These are phyloP conservation scores for Lactarius akahatsu DNA, from an alignment of 768 basidiomycete genomes.

Conservation along the genomic window DNA sequence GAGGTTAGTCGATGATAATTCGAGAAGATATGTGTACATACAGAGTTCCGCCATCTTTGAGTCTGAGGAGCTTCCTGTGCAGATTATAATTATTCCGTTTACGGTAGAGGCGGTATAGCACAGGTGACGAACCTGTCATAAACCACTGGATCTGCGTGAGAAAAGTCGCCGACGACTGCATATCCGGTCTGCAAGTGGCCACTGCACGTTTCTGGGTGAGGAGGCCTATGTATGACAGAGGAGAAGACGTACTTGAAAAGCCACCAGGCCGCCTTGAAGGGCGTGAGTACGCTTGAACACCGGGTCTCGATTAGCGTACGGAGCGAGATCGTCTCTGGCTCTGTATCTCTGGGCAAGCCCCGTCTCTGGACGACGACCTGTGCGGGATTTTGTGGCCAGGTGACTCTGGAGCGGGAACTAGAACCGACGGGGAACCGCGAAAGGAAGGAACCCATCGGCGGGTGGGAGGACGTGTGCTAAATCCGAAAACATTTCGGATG, in stretches of 20 bases:
- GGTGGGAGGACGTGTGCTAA: not conserved
- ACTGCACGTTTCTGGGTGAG: not conserved
- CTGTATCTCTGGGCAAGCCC: not conserved
- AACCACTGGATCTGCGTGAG: conserved; percentile 51
- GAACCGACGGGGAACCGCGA: not conserved
- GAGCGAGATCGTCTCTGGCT: conserved; percentile 27
- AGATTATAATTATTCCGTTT: not conserved
- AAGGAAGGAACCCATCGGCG: not conserved
- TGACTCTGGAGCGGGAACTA: conserved; percentile 11
- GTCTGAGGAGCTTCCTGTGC: conserved; percentile 47
- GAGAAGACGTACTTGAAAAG: conserved; percentile 32
- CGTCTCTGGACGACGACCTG: conserved; percentile 7
- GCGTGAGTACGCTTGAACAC: conserved; percentile 34
- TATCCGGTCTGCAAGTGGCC: conserved; percentile 68
- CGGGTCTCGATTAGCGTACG: conserved; percentile 32
- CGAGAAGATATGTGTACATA: conserved; percentile 36
- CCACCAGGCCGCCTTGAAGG: conserved; percentile 37
- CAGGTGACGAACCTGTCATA: conserved; percentile 50
- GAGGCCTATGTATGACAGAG: not conserved
- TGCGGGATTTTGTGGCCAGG: conserved; percentile 13
- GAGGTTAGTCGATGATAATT: not conserved
- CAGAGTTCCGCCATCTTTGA: conserved; percentile 65
- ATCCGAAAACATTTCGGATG: not conserved
- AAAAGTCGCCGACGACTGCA: conserved; percentile 59
- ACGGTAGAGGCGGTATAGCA: not conserved